Evolutionary conservation across 768 basidiomycete genomes (phyloP).

Genomic region (Hygrophoropsis aurantiaca): DNA sequence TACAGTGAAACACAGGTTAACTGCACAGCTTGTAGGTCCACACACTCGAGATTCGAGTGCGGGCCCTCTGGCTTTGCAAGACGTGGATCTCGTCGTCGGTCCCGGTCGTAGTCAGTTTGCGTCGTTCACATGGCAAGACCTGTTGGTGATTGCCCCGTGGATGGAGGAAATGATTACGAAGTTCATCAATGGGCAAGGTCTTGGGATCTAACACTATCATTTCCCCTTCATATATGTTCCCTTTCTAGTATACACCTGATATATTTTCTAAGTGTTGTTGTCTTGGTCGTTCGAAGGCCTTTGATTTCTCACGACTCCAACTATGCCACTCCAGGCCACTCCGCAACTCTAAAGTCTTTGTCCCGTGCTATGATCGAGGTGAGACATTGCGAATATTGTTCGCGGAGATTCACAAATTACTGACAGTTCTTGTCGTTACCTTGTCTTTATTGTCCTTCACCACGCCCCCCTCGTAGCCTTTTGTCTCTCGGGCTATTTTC

Average conservation of each 20-base stretch:
- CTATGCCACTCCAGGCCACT: background rate
- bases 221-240: slow-evolving; percentile 1
- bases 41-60: slow-evolving; percentile 37
- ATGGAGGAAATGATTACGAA: slow-evolving; percentile 64
- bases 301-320: slow-evolving; percentile 9
- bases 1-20: slow-evolving; percentile 45
- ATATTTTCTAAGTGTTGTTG: background rate
- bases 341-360: slow-evolving; percentile 8
- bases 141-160: slow-evolving; percentile 78
- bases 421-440: slow-evolving; percentile 4
- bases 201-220: slow-evolving; percentile 46
- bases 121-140: slow-evolving; percentile 69
- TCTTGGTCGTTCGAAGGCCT: too few relatives aligned
- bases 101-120: slow-evolving; percentile 59
- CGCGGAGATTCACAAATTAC: slow-evolving; percentile 8
- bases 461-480: slow-evolving; percentile 11
- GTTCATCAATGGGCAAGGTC: slow-evolving; percentile 68
- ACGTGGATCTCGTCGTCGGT: slow-evolving; percentile 47
- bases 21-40: slow-evolving; percentile 55
- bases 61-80: slow-evolving; percentile 40
- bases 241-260: background rate
- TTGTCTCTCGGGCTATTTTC: slow-evolving; percentile 19
- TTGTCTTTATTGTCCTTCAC: slow-evolving; percentile 23
- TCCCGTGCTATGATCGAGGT: slow-evolving; percentile 28
- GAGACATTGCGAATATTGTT: slow-evolving; percentile 27